A percentile compares a stretch with the other conserved stretches of the same genome.
Evolutionary conservation across 495 filamentous ascomycete species (phyloP).

Genomic region (Penicillium pancosmium): DNA sequence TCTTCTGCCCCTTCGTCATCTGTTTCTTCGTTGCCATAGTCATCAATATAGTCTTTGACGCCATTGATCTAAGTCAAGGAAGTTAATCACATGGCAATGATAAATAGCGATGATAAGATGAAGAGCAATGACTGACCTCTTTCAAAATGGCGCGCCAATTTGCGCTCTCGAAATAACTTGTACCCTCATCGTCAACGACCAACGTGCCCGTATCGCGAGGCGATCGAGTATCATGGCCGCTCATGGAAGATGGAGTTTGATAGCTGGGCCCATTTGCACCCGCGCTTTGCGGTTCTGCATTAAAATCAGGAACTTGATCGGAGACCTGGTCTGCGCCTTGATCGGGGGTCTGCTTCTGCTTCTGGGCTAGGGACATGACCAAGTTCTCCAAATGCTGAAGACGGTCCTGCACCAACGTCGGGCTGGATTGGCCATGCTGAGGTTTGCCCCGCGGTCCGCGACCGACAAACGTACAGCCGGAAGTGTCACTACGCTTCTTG

Average conservation of each 20-base stretch:
- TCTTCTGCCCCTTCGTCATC: slow-evolving; percentile 31
- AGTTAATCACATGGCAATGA: slow-evolving; percentile 10
- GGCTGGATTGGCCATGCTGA: slow-evolving; percentile 35
- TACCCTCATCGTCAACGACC: slow-evolving; percentile 58
- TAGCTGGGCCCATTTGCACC: slow-evolving; percentile 2
- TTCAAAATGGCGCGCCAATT: slow-evolving; percentile 56
- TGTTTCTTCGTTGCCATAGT: slow-evolving; percentile 23
- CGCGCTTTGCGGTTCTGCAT: slow-evolving; percentile 2
- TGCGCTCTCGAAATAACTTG: slow-evolving; percentile 51
- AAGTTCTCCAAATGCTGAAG: slow-evolving; percentile 56
- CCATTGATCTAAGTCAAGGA: slow-evolving; percentile 38
- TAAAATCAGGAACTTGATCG: slow-evolving; percentile 17
- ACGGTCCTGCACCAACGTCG: slow-evolving; percentile 48
- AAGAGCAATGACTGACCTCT: slow-evolving; percentile 40
- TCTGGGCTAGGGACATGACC: slow-evolving; percentile 49
- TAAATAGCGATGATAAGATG: not conserved
- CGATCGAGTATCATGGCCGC: slow-evolving; percentile 64
- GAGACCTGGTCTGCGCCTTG: slow-evolving; percentile 7
- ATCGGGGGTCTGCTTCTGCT: slow-evolving; percentile 28
- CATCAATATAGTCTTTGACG: slow-evolving; percentile 33
- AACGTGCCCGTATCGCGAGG: slow-evolving; percentile 59
- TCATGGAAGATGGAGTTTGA: slow-evolving; percentile 54
- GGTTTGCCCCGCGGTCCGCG: slow-evolving; percentile 39
- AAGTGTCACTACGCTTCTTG: slow-evolving; percentile 46
- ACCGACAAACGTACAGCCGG: slow-evolving; percentile 46